These are phyloP conservation scores for Cercospora zeae-maydis DNA, from an alignment of 2,329 filamentous ascomycete species.

Conservation along the genomic window DNA sequence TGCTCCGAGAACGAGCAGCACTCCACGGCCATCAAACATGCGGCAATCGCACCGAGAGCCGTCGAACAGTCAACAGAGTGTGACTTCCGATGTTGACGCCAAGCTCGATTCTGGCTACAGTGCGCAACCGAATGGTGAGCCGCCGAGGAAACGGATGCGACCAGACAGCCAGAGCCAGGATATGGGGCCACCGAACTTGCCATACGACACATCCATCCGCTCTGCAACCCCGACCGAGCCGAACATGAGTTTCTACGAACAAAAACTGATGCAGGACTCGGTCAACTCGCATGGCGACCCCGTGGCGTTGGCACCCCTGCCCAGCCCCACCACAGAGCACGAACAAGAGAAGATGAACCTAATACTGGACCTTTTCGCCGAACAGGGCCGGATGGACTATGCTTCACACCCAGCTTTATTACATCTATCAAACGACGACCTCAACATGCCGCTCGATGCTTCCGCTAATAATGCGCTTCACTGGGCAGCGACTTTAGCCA, in stretches of 20 bases:
- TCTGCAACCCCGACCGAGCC: constrained; percentile 70
- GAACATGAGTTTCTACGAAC: constrained; percentile 73
- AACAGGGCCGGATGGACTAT: constrained; percentile 62
- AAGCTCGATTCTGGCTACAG: constrained; percentile 67
- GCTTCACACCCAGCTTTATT: constrained; percentile 73
- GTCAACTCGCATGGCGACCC: constrained; percentile 52
- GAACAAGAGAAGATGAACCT: constrained; percentile 76
- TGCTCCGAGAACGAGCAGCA: constrained; percentile 60
- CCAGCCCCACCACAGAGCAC: constrained; percentile 56
- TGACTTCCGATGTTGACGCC: constrained; percentile 41
- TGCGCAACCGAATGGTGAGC: constrained; percentile 61
- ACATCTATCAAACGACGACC: constrained; percentile 70
- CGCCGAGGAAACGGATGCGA: constrained; percentile 73
- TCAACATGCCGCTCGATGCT: constrained; percentile 88
- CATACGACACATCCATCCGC: constrained; percentile 56
- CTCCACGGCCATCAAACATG: constrained; percentile 62
- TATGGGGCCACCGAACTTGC: constrained; percentile 32
- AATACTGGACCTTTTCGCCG: constrained; percentile 69
- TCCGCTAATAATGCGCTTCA: constrained; percentile 88
- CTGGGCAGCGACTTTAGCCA: constrained; percentile 91
- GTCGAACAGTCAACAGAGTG: constrained; percentile 75
- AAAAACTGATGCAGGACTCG: constrained; percentile 30
- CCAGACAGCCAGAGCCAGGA: constrained; percentile 38
- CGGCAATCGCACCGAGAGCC: constrained; percentile 70
- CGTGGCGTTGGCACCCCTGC: constrained; percentile 62